These are phyloP conservation scores for Aspergillus tubingensis DNA, from an alignment of 2,329 filamentous ascomycete genomes.

Conservation along the genomic window DNA sequence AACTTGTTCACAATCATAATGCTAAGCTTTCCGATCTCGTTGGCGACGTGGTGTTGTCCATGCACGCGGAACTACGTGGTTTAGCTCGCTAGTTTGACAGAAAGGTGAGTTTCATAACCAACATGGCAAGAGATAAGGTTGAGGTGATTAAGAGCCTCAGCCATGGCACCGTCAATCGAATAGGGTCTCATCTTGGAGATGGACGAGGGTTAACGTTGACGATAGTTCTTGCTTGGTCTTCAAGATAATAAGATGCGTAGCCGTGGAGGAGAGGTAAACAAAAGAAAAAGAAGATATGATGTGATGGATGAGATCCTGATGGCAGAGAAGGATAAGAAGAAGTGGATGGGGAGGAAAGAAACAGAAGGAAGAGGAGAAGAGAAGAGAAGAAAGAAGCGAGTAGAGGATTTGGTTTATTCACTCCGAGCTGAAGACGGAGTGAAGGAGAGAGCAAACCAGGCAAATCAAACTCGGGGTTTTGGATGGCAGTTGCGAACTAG, in stretches of 20 bases:
- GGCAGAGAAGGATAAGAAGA: background rate
- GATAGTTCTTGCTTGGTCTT: too few species aligned
- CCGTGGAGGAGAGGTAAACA: too few species aligned
- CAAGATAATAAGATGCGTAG: too few species aligned
- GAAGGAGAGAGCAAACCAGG: background rate
- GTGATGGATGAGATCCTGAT: too few species aligned
- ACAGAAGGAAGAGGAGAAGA: background rate
- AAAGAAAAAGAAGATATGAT: too few species aligned
- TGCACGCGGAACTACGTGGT: constrained; percentile 31
- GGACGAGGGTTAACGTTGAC: background rate
- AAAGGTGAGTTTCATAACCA: constrained; percentile 9
- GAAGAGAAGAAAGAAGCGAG: background rate
- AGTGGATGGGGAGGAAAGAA: background rate
- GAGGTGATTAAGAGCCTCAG: constrained; percentile 31
- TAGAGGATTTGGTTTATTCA: background rate
- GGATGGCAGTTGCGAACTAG: background rate
- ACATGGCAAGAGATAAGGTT: constrained; percentile 31
- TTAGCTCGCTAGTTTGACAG: background rate
- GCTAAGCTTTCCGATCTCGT: constrained; percentile 38
- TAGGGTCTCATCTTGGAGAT: constrained; percentile 19
- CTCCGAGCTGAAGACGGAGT: background rate
- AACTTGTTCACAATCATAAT: constrained; percentile 37
- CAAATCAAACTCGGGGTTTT: background rate
- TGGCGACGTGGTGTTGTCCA: constrained; percentile 34
- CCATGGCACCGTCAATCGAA: constrained; percentile 33